Base-by-base conservation (phyloP, 305 asterid genomes). In the Petunia hybrid region DNA sequence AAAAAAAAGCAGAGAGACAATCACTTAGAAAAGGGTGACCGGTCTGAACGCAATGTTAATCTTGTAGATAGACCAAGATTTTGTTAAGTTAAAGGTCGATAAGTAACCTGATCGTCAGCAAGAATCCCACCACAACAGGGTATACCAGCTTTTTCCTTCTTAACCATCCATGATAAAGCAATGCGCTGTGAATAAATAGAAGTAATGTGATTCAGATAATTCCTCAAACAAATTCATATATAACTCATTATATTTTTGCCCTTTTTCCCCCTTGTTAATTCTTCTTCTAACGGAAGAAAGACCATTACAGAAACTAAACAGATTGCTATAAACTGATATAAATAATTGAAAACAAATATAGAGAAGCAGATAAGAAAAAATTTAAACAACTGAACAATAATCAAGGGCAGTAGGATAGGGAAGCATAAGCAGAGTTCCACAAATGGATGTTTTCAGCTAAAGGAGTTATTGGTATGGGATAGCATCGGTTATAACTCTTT, bases 101-200 rank as follows among this genome's bases (percentile, higher is more conserved):
- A 81, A 76, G 80, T 70, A 81, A 97, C 99, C 99, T 97, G 99
- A 87, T 97, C 99, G 81, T 97, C 99, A 0, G 99, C 99, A 84
- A 97, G 99, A 89, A 97, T 92, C 80, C 99, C 99, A 71, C 99
- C 99, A 85, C 95, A 89, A 85, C 99, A 97, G 85, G 90, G 91
- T 42, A 92, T 87, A 89, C 90, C 88, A 63, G 83, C 90, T 6
- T 92, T 97, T 91, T 97, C 99, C 89, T 95, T 95, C 89, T 92
- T 91, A 79, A 91, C 94, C 99, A 97, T 97, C 99, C 99, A 97
- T 82, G 94, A 88, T 80, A 97, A 90, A 84, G 99, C 99, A 87
- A 95, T 92, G 64, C 97, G 88, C 99, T 97, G 90, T n/a, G 74
- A 76, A 76, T 57, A 46, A 36, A 69, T 41, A 40, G 78, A 73